Base-by-base conservation (phyloP, 2,329 filamentous ascomycete genomes). In the Exophiala xenobiotica region DNA sequence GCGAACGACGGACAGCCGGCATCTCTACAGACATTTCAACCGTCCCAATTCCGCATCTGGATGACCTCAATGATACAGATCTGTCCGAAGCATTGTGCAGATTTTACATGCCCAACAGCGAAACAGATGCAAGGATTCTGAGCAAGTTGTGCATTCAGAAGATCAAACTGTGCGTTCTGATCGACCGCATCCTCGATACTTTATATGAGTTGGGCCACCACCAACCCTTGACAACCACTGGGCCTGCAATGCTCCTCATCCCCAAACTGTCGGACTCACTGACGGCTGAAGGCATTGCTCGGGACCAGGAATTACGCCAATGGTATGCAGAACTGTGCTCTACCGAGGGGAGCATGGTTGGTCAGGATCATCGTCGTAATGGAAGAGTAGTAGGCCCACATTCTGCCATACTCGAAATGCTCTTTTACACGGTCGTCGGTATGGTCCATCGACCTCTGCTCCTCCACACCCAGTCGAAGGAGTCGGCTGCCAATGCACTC, bases 1-100 rank as follows among this genome's bases (percentile, higher is more conserved):
- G 91, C 49, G 96, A 96, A 90, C 82, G 91, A 51, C 82, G 91
- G 46, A 90, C 90, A 6, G 95, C 90, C 23, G 80, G 43, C 35
- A 19, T 19, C 11, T 11, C 5, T 4, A 11, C 16, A 12, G 16
- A 19, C 16, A 22, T 12, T 9, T 22, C 12, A 8, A 22, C 6
- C 16, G 6, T 19, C 20, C 16, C 16, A 18, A n/a, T 11, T 14
- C 16, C 19, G 19, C 11, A 19, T 6, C 16, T 22, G 20, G 37
- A 12, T 18, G 37, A 39, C 19, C 37, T 39, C 37, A 39, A 19
- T 18, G 16, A 35, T 16, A 14, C 16, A n/a, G 37, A 22, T 22
- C 19, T 39, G 18, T 8, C 16, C 11, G 16, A 19, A n/a, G 37
- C 16, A 22, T 19, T 39, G 4, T 14, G 20, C 19, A 6, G 19